Percentiles rank a stretch among this genome's conserved stretches.
Evolutionary conservation across 176 grass and related monocot species (phyloP).

Genomic region (Oryza rufipogon): DNA sequence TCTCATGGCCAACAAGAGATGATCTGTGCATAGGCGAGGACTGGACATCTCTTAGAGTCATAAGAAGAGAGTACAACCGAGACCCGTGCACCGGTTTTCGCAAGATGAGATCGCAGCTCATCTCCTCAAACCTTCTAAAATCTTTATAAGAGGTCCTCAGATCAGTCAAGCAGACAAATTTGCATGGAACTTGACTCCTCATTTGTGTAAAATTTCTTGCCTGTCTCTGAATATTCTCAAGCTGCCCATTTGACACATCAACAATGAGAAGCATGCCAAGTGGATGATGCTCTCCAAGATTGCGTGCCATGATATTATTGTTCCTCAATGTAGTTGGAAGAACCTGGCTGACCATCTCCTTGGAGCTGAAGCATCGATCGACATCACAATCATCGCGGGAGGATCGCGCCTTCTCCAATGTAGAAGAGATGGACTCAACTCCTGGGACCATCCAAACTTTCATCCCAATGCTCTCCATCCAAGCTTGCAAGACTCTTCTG

Average conservation of each 20-base stretch:
- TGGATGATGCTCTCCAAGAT: conserved; percentile 13
- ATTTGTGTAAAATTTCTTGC: conserved; percentile 20
- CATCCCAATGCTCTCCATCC: conserved; percentile 71
- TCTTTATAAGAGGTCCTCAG: conserved; percentile 42
- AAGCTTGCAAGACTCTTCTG: conserved; percentile 59
- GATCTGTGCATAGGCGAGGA: background rate
- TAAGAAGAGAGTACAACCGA: conserved; percentile 42
- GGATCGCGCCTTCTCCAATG: conserved; percentile 47
- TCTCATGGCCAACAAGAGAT: conserved; percentile 7
- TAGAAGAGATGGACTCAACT: conserved; percentile 40
- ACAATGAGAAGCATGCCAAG: conserved; percentile 50
- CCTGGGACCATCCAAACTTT: conserved; percentile 56
- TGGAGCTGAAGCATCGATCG: conserved; percentile 46
- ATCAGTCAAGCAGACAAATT: conserved; percentile 53
- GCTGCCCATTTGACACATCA: conserved; percentile 44
- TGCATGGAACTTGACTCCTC: conserved; percentile 48
- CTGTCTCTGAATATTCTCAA: conserved; percentile 20
- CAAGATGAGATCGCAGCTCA: conserved; percentile 48
- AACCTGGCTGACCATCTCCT: conserved; percentile 52
- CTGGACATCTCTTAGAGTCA: conserved; percentile 44
- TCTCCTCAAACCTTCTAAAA: conserved; percentile 37
- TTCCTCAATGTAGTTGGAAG: conserved; percentile 33
- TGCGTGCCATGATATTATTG: background rate
- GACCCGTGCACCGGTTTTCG: conserved; percentile 79
- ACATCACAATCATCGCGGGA: background rate